Evolutionary conservation across 164 flowering plant genomes (phyloP).

Genomic region (Magnolia officinalis): DNA sequence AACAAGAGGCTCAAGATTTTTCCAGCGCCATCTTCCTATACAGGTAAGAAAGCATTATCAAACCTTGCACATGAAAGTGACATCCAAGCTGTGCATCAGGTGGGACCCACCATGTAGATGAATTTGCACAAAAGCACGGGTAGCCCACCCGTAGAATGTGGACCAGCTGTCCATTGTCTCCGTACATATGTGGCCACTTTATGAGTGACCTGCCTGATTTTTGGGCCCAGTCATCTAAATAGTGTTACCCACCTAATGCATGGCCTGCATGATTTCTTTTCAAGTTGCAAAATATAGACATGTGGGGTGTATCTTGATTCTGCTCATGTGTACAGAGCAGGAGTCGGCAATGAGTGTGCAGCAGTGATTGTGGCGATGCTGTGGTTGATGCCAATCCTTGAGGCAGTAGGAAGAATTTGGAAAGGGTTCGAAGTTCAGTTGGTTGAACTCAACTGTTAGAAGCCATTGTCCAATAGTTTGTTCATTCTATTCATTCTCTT

Average conservation of each 20-base stretch:
- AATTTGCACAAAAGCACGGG: too few relatives aligned
- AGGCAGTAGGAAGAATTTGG: conserved; percentile 2
- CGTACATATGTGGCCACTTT: neutral
- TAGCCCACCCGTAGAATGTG: too few relatives aligned
- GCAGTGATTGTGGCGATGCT: neutral
- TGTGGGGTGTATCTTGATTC: neutral
- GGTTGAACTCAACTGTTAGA: neutral
- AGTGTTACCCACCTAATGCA: neutral
- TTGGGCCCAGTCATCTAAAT: neutral
- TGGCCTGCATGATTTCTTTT: neutral
- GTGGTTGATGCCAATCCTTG: neutral
- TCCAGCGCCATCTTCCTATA: neutral
- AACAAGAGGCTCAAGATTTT: neutral
- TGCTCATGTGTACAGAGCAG: neutral
- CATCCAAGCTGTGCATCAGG: neutral
- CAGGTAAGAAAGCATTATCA: neutral
- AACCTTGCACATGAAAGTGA: neutral
- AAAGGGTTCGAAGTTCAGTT: neutral
- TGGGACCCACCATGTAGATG: neutral
- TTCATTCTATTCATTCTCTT: conserved; percentile 4
- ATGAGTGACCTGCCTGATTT: neutral
- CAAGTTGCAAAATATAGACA: neutral
- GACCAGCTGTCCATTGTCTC: neutral
- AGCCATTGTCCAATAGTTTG: conserved; percentile 1
- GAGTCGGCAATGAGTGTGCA: neutral